Base-by-base conservation (phyloP, 768 basidiomycete genomes). In the Agrocybe praecox region DNA sequence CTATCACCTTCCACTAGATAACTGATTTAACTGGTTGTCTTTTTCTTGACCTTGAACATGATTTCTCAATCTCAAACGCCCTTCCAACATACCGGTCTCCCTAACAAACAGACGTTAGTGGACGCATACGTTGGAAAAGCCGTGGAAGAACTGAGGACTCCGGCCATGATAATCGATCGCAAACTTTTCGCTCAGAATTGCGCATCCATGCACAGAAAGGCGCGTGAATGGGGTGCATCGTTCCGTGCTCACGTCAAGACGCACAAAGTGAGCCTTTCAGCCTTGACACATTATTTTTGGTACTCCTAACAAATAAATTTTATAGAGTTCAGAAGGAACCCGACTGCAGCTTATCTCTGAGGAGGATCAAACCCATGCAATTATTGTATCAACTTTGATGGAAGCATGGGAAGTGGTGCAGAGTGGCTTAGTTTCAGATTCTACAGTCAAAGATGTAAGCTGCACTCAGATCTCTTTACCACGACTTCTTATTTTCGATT, bases 171-270 rank as follows among this genome's bases (percentile, higher is more conserved):
- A 57, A 83, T 94, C 60, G 90, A 95, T 72, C 82, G 89, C 22
- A 78, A 80, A 9, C 60, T 85, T 9, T 94, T 94, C 69, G 82
- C 82, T 33, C 70, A 78, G 26, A 95, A 95, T 68, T 94, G 91
- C 69, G 80, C 80, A 11, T 74, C 69, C 55, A 92, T 95, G 87
- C 87, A 89, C 61, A 68, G 75, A 48, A 85, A 83, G 42, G 84
- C 89, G 14, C 77, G 77, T 53, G 76, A 78, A 23, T 89, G 88
- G 81, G 86, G 86, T 2, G 86, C 89, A 15, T 75, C 65, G 9
- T 94, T 95, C 69, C 78, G 93, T 47, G 90, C 87, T 4, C 94
- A 95, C 70, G 79, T 95, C 51, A 96, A 95, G 73, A 90, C 89
- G 0, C 89, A 92, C 68, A 92, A 92, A 79, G 89, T 86, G 26